phyloP scores from a whole-genome alignment of 1,284 basidiomycete species.

The Apiotrichum gracile region DNA sequence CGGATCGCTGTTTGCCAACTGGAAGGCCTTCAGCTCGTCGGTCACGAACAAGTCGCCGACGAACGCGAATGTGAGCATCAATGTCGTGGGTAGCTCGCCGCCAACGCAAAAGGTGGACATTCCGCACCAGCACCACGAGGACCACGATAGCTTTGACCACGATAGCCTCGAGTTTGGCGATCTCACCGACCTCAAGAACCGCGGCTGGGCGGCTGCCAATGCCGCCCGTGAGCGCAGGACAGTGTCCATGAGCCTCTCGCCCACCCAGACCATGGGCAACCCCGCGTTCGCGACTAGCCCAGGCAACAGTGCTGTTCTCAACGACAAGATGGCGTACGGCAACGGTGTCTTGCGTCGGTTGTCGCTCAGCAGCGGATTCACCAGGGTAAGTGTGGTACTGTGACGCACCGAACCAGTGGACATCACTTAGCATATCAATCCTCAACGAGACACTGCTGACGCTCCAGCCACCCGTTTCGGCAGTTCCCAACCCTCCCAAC shows the following conservation, averaged over 20 bases:
- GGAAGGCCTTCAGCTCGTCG: conserved; percentile 9
- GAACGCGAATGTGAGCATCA: background rate
- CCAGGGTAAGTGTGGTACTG: conserved; percentile 23
- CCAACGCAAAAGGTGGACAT: conserved; percentile 1
- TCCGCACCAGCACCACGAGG: background rate
- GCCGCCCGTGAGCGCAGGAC: conserved; percentile 23
- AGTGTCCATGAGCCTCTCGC: conserved; percentile 25
- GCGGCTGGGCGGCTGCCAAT: conserved; percentile 25
- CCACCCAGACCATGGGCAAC: conserved; percentile 6
- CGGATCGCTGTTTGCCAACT: conserved; percentile 11
- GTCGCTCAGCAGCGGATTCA: conserved; percentile 27
- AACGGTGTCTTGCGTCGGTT: conserved; percentile 40
- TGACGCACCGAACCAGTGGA: too few relatives aligned
- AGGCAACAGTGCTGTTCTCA: conserved; percentile 20
- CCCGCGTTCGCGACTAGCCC: background rate
- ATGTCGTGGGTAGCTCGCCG: conserved; percentile 15
- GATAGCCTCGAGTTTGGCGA: conserved; percentile 40
- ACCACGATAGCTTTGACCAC: conserved; percentile 26
- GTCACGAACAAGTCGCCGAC: background rate
- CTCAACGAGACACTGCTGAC: too few relatives aligned
- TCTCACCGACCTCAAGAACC: conserved; percentile 23
- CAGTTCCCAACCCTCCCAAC: conserved; percentile 19
- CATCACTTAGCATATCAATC: background rate
- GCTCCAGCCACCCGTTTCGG: background rate
- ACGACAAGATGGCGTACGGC: conserved; percentile 38